A percentile compares a stretch with the other conserved stretches of the same genome.
These are phyloP conservation scores for Fibroporia radiculosa DNA, from an alignment of 768 basidiomycete species.

Conservation along the genomic window DNA sequence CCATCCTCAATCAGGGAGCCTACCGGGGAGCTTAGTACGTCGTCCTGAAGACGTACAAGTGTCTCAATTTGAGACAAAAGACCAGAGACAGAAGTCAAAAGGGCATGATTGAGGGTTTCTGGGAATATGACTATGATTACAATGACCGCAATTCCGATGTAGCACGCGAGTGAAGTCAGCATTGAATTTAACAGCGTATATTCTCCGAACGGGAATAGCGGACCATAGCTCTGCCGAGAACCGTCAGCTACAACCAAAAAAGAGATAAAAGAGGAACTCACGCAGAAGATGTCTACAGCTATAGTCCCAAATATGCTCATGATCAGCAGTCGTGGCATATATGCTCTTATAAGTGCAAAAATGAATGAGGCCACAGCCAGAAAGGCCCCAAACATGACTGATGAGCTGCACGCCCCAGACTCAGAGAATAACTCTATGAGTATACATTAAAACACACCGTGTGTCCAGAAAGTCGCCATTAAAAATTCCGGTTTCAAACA, in stretches of 20 bases:
- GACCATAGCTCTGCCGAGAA: slow-evolving; percentile 31
- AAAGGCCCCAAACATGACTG: slow-evolving; percentile 40
- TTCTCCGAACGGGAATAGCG: slow-evolving; percentile 39
- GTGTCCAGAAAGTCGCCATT: slow-evolving; percentile 43
- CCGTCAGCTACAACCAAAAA: background rate
- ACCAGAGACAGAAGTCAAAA: slow-evolving; percentile 23
- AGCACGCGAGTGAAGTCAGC: slow-evolving; percentile 37
- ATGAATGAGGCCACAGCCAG: slow-evolving; percentile 37
- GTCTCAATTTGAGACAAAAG: slow-evolving; percentile 24
- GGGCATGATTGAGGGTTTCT: slow-evolving; percentile 38
- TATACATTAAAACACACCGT: slow-evolving; percentile 14
- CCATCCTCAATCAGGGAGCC: slow-evolving; percentile 18
- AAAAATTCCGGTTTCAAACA: slow-evolving; percentile 36
- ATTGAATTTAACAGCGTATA: slow-evolving; percentile 36
- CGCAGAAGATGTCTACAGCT: slow-evolving; percentile 35
- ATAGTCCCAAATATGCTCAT: slow-evolving; percentile 41
- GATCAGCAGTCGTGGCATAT: slow-evolving; percentile 37
- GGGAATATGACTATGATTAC: slow-evolving; percentile 44
- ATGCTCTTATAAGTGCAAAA: slow-evolving; percentile 39
- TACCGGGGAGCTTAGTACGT: slow-evolving; percentile 16
- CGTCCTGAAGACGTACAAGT: slow-evolving; percentile 28
- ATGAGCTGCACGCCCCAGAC: slow-evolving; percentile 24
- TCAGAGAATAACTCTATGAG: background rate
- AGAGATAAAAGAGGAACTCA: slow-evolving; percentile 14
- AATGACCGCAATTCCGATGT: slow-evolving; percentile 41